A percentile compares a stretch with the other conserved stretches of the same genome.
phyloP scores from a whole-genome alignment of 2,329 filamentous ascomycete species.

The Amylocarpus encephaloides region DNA sequence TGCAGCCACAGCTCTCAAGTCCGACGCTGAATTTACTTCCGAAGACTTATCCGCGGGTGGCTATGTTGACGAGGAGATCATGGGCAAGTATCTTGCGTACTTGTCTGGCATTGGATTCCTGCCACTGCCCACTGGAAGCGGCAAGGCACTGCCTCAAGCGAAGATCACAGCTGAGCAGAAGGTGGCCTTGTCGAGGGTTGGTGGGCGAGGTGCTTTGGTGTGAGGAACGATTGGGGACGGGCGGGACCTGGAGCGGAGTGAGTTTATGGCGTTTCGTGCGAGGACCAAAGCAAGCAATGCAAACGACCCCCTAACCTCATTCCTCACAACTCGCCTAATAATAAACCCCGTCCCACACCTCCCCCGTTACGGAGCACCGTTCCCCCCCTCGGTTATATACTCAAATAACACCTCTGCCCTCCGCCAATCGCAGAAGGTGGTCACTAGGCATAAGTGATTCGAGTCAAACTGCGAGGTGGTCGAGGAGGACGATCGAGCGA shows the following conservation, averaged over 20 bases:
- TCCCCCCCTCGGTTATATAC: too few species aligned
- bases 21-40: conserved; percentile 41
- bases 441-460: too few species aligned
- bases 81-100: conserved; percentile 29
- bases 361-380: too few species aligned
- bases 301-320: not conserved
- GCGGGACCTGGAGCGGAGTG: not conserved
- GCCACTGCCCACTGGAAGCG: conserved; percentile 18
- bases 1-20: conserved; percentile 55
- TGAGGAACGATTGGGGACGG: conserved; percentile 1
- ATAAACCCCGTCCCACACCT: too few species aligned
- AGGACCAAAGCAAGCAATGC: not conserved
- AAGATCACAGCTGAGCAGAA: conserved; percentile 17
- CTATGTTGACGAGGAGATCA: conserved; percentile 25
- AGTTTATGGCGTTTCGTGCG: not conserved
- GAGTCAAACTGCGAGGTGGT: too few species aligned
- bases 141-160: conserved; percentile 15
- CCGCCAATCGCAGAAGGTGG: too few species aligned
- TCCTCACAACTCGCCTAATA: too few species aligned
- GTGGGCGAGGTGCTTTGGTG: conserved; percentile 21
- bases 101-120: conserved; percentile 28
- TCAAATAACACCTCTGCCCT: too few species aligned
- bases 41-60: conserved; percentile 26
- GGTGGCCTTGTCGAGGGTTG: conserved; percentile 18
- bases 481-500: too few species aligned